phyloP scores from a whole-genome alignment of 352 stramenopile genomes.

The Phytopythium vexans region DNA sequence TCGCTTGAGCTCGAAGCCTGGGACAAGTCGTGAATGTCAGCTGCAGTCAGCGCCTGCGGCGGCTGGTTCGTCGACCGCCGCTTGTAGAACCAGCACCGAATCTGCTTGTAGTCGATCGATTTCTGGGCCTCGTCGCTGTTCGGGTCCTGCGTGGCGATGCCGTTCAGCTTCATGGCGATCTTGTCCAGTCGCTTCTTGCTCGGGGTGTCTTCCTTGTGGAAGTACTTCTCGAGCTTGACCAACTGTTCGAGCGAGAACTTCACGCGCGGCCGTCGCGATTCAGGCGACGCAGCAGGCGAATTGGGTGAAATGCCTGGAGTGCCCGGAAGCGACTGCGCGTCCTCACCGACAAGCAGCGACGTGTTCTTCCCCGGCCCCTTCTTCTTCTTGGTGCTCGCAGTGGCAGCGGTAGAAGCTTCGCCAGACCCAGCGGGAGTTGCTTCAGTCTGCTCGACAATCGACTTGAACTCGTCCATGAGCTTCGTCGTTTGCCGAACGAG shows the following conservation, averaged over 20 bases:
- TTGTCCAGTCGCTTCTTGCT: conserved; percentile 82
- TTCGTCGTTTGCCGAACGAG: conserved; percentile 79
- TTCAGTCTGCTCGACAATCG: conserved; percentile 57
- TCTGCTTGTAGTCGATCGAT: conserved; percentile 85
- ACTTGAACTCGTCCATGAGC: conserved; percentile 74
- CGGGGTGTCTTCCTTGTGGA: conserved; percentile 78
- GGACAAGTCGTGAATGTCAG: conserved; percentile 49
- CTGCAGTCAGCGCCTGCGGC: conserved; percentile 56
- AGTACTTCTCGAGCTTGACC: conserved; percentile 78
- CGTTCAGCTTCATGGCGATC: conserved; percentile 67
- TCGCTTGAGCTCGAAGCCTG: conserved; percentile 62
- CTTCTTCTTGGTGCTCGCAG: conserved; percentile 21
- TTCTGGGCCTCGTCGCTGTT: conserved; percentile 54
- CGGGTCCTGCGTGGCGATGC: conserved; percentile 50
- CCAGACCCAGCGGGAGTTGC: conserved; percentile 7
- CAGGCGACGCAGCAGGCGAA: conserved; percentile 67
- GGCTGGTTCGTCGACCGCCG: conserved; percentile 72
- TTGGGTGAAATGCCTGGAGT: conserved; percentile 47
- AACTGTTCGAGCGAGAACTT: conserved; percentile 80
- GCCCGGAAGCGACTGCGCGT: conserved; percentile 50
- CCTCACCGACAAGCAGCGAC: conserved; percentile 46
- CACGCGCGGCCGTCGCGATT: conserved; percentile 59
- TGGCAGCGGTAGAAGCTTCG: conserved; percentile 6
- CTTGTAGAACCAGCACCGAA: conserved; percentile 89
- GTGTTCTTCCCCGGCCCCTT: conserved; percentile 47